Base-by-base conservation (phyloP, 345 rosid genomes). In the Bruguiera gymnorhiza region DNA sequence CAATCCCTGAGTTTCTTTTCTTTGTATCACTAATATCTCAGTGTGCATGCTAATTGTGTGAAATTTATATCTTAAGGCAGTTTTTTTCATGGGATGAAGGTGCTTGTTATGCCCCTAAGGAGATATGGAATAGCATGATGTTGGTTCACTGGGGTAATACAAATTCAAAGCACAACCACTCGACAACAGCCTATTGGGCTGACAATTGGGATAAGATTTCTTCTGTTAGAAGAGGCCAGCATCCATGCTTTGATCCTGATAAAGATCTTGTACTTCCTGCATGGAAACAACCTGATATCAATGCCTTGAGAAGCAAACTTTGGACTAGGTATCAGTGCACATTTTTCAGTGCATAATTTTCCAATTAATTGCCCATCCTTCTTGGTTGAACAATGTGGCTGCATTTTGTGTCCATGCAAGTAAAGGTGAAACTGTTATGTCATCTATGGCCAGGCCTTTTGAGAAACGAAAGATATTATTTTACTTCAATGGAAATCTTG, bases 51-150 rank as follows among this genome's bases (percentile, higher is more conserved):
- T 83, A 79, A 82, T 80, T 48, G 73, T 64, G 65, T 60, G 62
- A 53, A 79, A 62, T 68, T 29, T 54, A 58, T 70, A 72, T 81
- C 79, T 81, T 80, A 80, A 75, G 83, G 86, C 95, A 94, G 99
- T 92, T 75, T 75, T 94, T 94, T 82, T 89, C 99, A 68, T 94
- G 99, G 99, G 99, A 94, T 83, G 97, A 94, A 88, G 97, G 97
- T 86, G 97, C 99, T 84, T 94, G 99, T 85, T 92, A 89, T 87
- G 97, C 99, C 73, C 99, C 99, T 18, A 94, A 92, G 85, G 97
- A 94, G 86, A 94, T 94, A 82, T 94, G 99, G 99, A 88, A 85
- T 73, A 92, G 99, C 79, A 91, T 86, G 93, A 92, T 92, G 97
- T 70, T 94, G 73, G 97, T 92, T 82, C 99, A 94, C 68, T 94